Evolutionary conservation across 768 basidiomycete genomes (phyloP), one percentile per base, ranked within the genome.

Genomic region (Candolleomyces efflorescens): DNA sequence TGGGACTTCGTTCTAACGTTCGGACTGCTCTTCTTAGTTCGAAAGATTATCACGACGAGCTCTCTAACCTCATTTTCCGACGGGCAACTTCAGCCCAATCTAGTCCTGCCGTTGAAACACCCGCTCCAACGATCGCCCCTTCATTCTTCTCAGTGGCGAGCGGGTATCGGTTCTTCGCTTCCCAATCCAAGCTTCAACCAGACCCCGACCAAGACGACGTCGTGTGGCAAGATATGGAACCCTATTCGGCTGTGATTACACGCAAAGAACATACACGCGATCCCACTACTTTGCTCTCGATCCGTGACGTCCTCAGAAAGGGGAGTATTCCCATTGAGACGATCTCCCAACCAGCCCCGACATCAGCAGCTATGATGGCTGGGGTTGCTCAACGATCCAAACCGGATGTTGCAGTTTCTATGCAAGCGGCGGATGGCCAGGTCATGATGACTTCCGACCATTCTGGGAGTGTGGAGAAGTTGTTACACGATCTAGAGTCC

Each of bases 251-350:
- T 0, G 75, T 82, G 12, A 81, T 88, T 57, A 79, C 77, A 26
- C 72, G 87, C 11, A 88, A 84, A 64, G 84, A 86, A 57, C 80
- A 86, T 61, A 79, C 84, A 0, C 77, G 81, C 17, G 88, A 89
- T 60, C 75, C 78, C 0, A 75, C 84, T 0, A 78, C 81, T 1
- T 63, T 88, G 0, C 69, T 87, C 5, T 80, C 82, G 0, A 71
- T 90, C 12, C 74, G 84, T 1, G 85, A 86, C 32, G 86, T 87
- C 9, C 69, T 89, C 5, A 76, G 85, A 12, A 79, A 83, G 56
- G 82, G 81, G 61, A 68, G 74, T 0, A 56, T 62, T 6, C 75
- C 79, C 7, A 63, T 66, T 11, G 80, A 80, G 17, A 11, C 11
- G 32, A 11, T 32, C 5, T 1, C 32, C 11, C 20, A 51, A 26